Conservation (phyloP, 2,329 filamentous ascomycete species). For the Aspergillus pseudoterreus region DNA sequence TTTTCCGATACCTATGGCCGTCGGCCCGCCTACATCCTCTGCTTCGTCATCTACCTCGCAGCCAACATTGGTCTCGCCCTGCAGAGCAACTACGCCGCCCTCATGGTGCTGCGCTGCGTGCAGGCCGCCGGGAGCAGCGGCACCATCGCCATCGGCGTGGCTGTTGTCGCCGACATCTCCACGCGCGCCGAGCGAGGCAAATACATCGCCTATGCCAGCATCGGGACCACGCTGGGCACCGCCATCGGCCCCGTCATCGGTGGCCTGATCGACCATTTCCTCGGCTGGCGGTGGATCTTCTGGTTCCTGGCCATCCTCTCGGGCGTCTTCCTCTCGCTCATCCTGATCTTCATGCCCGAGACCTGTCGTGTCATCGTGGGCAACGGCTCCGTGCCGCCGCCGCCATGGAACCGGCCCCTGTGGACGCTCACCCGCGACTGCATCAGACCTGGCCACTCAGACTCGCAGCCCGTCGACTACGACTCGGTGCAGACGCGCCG, state of each 20-base stretch:
- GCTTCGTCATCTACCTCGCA: conserved; percentile 45
- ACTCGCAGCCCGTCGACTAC: conserved; percentile 1
- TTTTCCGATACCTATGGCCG: conserved; percentile 60
- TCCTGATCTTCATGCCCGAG: conserved; percentile 55
- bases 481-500: conserved; percentile 11
- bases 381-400: conserved; percentile 27
- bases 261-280: conserved; percentile 59
- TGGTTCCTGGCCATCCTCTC: conserved; percentile 62
- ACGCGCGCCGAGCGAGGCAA: conserved; percentile 66
- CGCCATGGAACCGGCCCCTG: conserved; percentile 20
- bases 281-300: conserved; percentile 67
- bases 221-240: conserved; percentile 51
- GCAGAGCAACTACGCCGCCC: conserved; percentile 30
- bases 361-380: conserved; percentile 39
- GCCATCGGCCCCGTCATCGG: conserved; percentile 60
- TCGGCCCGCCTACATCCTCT: conserved; percentile 59
- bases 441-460: neutral
- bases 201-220: conserved; percentile 67
- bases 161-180: conserved; percentile 68
- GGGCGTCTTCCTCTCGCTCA: conserved; percentile 46
- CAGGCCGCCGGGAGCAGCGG: conserved; percentile 55
- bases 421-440: conserved; percentile 7
- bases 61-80: conserved; percentile 38
- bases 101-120: conserved; percentile 36
- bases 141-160: conserved; percentile 67